A percentile compares a stretch with the other conserved stretches of the same genome.
Conservation (phyloP, 768 basidiomycete genomes). For the Flagelloscypha sp. region DNA sequence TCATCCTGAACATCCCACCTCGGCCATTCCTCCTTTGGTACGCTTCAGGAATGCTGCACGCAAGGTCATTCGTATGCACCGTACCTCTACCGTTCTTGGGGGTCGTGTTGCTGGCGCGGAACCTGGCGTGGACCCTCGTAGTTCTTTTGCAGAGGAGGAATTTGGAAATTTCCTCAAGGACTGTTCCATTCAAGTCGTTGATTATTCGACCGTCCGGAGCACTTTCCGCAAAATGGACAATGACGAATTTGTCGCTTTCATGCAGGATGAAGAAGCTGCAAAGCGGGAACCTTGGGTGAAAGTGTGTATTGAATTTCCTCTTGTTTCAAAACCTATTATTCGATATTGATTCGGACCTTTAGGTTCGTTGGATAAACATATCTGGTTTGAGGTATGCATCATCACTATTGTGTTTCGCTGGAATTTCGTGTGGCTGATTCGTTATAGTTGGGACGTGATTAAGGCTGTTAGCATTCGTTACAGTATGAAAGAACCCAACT, state of each 20-base stretch:
- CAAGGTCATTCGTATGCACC: slow-evolving; percentile 57
- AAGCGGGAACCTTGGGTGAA: slow-evolving; percentile 52
- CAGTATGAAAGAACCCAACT: too few relatives aligned
- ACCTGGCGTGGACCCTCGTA: slow-evolving; percentile 63
- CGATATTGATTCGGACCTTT: too few relatives aligned
- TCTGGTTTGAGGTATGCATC: slow-evolving; percentile 53
- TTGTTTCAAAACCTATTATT: too few relatives aligned
- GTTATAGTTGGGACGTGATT: slow-evolving; percentile 67
- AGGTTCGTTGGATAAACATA: slow-evolving; percentile 70
- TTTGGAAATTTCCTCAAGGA: slow-evolving; percentile 53
- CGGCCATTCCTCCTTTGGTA: slow-evolving; percentile 19
- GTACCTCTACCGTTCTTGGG: slow-evolving; percentile 33
- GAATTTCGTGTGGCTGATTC: too few relatives aligned
- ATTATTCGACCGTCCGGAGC: slow-evolving; percentile 53
- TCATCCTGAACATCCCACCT: slow-evolving; percentile 2
- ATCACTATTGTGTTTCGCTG: too few relatives aligned
- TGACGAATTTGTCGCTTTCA: slow-evolving; percentile 47
- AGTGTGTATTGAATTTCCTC: too few relatives aligned
- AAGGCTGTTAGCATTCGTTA: slow-evolving; percentile 59
- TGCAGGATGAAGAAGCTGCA: slow-evolving; percentile 36
- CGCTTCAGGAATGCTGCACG: slow-evolving; percentile 47
- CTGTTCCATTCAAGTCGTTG: slow-evolving; percentile 59
- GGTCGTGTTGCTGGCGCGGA: slow-evolving; percentile 50
- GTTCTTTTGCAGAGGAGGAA: slow-evolving; percentile 42
- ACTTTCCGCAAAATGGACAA: slow-evolving; percentile 53